Evolutionary conservation across 192 early-diverging fungal genomes (phyloP).

Genomic region (Phlyctochytrium arcticum): DNA sequence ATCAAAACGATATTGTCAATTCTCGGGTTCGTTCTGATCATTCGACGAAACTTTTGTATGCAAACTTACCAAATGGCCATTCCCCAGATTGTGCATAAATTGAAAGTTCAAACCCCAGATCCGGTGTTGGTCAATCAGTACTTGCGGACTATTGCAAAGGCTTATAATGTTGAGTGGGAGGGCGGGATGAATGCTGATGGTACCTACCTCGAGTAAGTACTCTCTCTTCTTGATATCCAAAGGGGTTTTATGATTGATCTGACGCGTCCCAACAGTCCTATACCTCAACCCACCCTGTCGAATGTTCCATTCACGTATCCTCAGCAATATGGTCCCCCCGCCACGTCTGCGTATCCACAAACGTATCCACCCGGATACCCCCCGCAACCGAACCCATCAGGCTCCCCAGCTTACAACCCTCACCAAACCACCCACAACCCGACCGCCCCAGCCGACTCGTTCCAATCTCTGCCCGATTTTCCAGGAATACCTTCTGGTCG

Average conservation of each 20-base stretch:
- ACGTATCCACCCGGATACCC: background rate
- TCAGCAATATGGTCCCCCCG: slow-evolving; percentile 1
- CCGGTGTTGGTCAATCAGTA: slow-evolving; percentile 76
- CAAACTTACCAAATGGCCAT: background rate
- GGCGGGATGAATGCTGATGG: slow-evolving; percentile 13
- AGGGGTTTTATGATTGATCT: too few species aligned
- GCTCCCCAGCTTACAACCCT: background rate
- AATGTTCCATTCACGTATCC: slow-evolving; percentile 23
- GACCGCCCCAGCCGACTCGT: slow-evolving; percentile 25
- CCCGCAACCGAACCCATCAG: slow-evolving; percentile 11
- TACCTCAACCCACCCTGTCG: background rate
- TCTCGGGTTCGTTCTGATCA: slow-evolving; percentile 48
- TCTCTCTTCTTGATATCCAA: background rate
- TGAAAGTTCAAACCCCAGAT: slow-evolving; percentile 76
- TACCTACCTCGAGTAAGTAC: slow-evolving; percentile 1
- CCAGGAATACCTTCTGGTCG: background rate
- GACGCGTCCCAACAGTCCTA: too few species aligned
- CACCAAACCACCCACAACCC: slow-evolving; percentile 14
- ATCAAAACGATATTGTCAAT: slow-evolving; percentile 70
- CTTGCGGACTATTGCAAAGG: slow-evolving; percentile 81
- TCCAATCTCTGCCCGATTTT: slow-evolving; percentile 2
- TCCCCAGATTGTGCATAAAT: slow-evolving; percentile 81
- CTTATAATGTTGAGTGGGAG: slow-evolving; percentile 72
- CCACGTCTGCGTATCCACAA: slow-evolving; percentile 1
- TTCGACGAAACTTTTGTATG: background rate